These are phyloP conservation scores for Boletus coccyginus DNA, from an alignment of 768 basidiomycete genomes.

Conservation along the genomic window DNA sequence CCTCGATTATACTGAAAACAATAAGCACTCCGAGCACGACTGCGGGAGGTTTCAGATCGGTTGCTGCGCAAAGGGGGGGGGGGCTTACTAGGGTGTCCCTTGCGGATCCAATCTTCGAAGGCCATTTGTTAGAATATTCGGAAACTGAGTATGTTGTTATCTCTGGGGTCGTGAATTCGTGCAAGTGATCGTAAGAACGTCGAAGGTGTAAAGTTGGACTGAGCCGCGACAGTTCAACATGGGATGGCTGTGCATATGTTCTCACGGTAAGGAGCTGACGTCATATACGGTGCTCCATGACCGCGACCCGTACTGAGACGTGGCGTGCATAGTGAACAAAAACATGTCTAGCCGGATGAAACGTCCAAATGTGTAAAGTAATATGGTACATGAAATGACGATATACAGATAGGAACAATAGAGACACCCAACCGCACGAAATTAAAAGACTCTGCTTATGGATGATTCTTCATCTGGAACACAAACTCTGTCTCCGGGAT, in stretches of 20 bases:
- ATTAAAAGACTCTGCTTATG: slow-evolving; percentile 29
- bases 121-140: slow-evolving; percentile 29
- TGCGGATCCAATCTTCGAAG: slow-evolving; percentile 41
- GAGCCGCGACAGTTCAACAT: slow-evolving; percentile 23
- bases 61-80: neutral
- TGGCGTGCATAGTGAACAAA: neutral
- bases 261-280: slow-evolving; percentile 21
- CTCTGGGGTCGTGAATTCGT: slow-evolving; percentile 29
- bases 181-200: slow-evolving; percentile 18
- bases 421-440: neutral
- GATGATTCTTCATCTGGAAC: slow-evolving; percentile 44
- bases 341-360: neutral
- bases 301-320: neutral
- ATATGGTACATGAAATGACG: slow-evolving; percentile 19
- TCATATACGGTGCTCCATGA: slow-evolving; percentile 6
- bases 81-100: slow-evolving; percentile 58
- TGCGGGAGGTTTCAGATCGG: slow-evolving; percentile 33
- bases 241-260: slow-evolving; percentile 21
- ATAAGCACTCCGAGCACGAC: slow-evolving; percentile 50
- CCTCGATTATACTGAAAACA: slow-evolving; percentile 67
- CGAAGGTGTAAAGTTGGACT: neutral
- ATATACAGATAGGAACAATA: slow-evolving; percentile 6
- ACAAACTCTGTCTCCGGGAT: slow-evolving; percentile 60
- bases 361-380: slow-evolving; percentile 6
- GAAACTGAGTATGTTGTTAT: slow-evolving; percentile 12